Base-by-base conservation (phyloP, 495 filamentous ascomycete genomes). In the Melanomma pulvis-pyrius region DNA sequence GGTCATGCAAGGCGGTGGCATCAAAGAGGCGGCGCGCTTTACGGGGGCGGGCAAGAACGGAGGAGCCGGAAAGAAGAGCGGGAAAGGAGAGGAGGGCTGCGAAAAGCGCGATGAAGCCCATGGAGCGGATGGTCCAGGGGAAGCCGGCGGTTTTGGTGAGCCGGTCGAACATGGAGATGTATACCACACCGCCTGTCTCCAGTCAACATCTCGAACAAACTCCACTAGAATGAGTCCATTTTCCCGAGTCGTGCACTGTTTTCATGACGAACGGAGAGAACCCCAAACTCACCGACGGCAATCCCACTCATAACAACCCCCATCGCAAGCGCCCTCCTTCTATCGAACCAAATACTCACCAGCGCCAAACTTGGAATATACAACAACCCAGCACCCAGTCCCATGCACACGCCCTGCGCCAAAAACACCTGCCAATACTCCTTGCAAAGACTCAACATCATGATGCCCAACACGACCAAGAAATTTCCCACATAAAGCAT, bases 391-490 rank as follows among this genome's bases (percentile, higher is more conserved):
- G 66, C 67, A 9, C 70, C 70, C 2, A 72, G 34, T 4, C 70
- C 70, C 61, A 69, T 69, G 28, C 70, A 72, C 0, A 72, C 15
- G 0, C 61, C 70, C 30, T 72, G 70, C n/a, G 70, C 57, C 0
- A 72, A 62, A 26, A 72, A 69, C 1, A 69, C 65, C 26, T 72
- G 70, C 70, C 70, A 72, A 30, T 72, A 72, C 54, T 66, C 47
- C 8, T 29, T 69, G 21, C 41, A 65, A 24, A 72, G 25, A 62
- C 57, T 63, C 17, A 72, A 51, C 70, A 72, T 72, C 66, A 72
- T 69, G 36, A 72, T 72, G 0, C 70, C 70, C 41, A 72, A 59
- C 17, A 72, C 67, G 15, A 69, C 62, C 41, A 72, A 32, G 28
- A 67, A 69, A 25, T 66, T 72, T 0, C 70, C 70, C 8, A 63